Conservation (phyloP, 345 rosid genomes). For the Streptanthus diversifolius region DNA sequence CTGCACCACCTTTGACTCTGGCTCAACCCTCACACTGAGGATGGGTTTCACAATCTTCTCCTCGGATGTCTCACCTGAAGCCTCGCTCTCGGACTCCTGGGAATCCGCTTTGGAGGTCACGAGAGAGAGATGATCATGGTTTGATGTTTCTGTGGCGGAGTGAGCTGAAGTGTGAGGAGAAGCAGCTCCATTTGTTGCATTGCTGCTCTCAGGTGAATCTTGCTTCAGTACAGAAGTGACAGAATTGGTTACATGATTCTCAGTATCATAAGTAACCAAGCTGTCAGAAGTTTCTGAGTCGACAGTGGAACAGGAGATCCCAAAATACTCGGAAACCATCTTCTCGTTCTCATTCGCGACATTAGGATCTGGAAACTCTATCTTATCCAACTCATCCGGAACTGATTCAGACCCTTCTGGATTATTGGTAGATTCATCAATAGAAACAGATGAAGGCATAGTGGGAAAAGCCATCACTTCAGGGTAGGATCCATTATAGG, state of each 20-base stretch:
- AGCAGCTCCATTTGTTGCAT: slow-evolving; percentile 68
- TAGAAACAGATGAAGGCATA: slow-evolving; percentile 41
- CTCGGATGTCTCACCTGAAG: slow-evolving; percentile 44
- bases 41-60: slow-evolving; percentile 47
- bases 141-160: slow-evolving; percentile 47
- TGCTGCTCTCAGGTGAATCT: slow-evolving; percentile 80
- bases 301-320: slow-evolving; percentile 49
- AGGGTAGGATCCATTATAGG: slow-evolving; percentile 75
- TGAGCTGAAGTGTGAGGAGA: slow-evolving; percentile 65
- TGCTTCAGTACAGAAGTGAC: slow-evolving; percentile 47
- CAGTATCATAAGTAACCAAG: slow-evolving; percentile 57
- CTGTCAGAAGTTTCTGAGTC: slow-evolving; percentile 71
- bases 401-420: slow-evolving; percentile 47
- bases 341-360: slow-evolving; percentile 83
- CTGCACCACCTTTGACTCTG: slow-evolving; percentile 76
- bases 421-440: slow-evolving; percentile 44
- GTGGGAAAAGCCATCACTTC: slow-evolving; percentile 78
- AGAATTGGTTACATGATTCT: slow-evolving; percentile 47
- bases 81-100: slow-evolving; percentile 42
- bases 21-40: slow-evolving; percentile 55
- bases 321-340: slow-evolving; percentile 95
- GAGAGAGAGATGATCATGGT: slow-evolving; percentile 45
- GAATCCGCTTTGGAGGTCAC: slow-evolving; percentile 40
- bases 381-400: slow-evolving; percentile 58
- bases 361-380: slow-evolving; percentile 97